These are phyloP conservation scores for Penicillium roqueforti DNA, from an alignment of 495 filamentous ascomycete species.

Conservation along the genomic window DNA sequence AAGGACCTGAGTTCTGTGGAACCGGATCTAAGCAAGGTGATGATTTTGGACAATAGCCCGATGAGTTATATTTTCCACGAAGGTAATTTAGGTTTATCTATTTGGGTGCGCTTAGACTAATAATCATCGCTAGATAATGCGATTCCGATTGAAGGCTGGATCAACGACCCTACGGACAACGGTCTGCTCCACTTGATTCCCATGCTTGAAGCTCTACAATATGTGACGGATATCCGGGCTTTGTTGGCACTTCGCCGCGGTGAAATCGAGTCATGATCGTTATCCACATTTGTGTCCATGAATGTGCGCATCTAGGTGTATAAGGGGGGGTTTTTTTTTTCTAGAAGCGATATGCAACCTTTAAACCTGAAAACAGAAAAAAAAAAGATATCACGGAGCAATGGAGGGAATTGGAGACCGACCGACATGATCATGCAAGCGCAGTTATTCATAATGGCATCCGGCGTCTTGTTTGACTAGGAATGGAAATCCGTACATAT, in stretches of 20 bases:
- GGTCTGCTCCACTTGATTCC: slow-evolving; percentile 89
- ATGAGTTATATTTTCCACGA: slow-evolving; percentile 98
- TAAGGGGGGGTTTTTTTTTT: slow-evolving; percentile 18
- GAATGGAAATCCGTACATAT: slow-evolving; percentile 5
- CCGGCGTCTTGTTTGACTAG: neutral
- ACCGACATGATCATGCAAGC: slow-evolving; percentile 5
- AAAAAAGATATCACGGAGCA: neutral
- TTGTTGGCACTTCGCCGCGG: slow-evolving; percentile 83
- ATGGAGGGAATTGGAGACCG: neutral
- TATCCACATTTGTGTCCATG: slow-evolving; percentile 13
- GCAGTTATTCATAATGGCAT: slow-evolving; percentile 10
- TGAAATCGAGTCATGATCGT: slow-evolving; percentile 52
- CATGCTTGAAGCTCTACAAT: slow-evolving; percentile 91
- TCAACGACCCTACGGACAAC: slow-evolving; percentile 60
- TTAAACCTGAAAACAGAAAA: slow-evolving; percentile 10
- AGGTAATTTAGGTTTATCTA: slow-evolving; percentile 49
- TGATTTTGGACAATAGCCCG: slow-evolving; percentile 98
- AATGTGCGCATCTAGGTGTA: slow-evolving; percentile 20
- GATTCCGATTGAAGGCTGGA: slow-evolving; percentile 39
- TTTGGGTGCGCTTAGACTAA: slow-evolving; percentile 16
- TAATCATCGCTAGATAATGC: slow-evolving; percentile 24
- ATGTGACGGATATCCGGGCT: slow-evolving; percentile 90
- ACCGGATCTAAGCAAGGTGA: slow-evolving; percentile 91
- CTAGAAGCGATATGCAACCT: slow-evolving; percentile 17
- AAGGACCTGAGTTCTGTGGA: slow-evolving; percentile 96